phyloP scores from a whole-genome alignment of 2,329 filamentous ascomycete genomes.

The Tolypocladium sp. region DNA sequence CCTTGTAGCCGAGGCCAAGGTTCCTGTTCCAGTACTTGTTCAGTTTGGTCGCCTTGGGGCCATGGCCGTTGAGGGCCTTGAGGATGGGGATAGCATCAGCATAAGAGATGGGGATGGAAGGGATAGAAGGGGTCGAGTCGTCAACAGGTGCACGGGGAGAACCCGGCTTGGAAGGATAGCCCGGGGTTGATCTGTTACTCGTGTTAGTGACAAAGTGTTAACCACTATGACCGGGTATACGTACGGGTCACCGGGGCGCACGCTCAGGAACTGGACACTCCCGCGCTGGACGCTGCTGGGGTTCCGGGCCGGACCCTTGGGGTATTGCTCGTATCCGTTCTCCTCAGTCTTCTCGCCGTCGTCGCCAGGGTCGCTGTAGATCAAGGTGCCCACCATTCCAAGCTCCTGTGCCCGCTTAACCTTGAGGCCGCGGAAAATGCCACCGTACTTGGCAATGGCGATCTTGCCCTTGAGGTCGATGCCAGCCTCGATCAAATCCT shows the following conservation, averaged over 20 bases:
- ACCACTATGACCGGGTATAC: neutral
- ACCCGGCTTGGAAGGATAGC: constrained; percentile 89
- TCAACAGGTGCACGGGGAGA: constrained; percentile 65
- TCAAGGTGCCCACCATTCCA: constrained; percentile 75
- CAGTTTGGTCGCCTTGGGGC: constrained; percentile 67
- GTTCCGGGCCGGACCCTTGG: constrained; percentile 77
- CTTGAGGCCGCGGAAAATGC: constrained; percentile 82
- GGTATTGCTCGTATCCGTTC: constrained; percentile 73
- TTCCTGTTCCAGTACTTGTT: constrained; percentile 61
- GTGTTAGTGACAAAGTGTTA: neutral
- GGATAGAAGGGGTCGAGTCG: constrained; percentile 69
- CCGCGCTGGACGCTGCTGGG: constrained; percentile 86
- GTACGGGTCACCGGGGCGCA: constrained; percentile 59
- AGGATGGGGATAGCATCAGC: constrained; percentile 77
- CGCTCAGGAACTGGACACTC: constrained; percentile 73
- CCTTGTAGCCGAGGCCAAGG: constrained; percentile 67
- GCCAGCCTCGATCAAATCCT: constrained; percentile 68
- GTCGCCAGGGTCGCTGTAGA: constrained; percentile 85
- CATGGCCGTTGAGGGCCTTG: constrained; percentile 83
- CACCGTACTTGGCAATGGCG: constrained; percentile 76
- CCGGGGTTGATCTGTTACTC: constrained; percentile 61
- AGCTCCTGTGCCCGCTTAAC: constrained; percentile 87
- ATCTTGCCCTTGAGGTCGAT: constrained; percentile 77
- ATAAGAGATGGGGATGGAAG: constrained; percentile 87
- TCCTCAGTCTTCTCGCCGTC: constrained; percentile 74